These are phyloP conservation scores for Asclepias syriaca DNA, from an alignment of 257 asterid genomes.

Conservation along the genomic window DNA sequence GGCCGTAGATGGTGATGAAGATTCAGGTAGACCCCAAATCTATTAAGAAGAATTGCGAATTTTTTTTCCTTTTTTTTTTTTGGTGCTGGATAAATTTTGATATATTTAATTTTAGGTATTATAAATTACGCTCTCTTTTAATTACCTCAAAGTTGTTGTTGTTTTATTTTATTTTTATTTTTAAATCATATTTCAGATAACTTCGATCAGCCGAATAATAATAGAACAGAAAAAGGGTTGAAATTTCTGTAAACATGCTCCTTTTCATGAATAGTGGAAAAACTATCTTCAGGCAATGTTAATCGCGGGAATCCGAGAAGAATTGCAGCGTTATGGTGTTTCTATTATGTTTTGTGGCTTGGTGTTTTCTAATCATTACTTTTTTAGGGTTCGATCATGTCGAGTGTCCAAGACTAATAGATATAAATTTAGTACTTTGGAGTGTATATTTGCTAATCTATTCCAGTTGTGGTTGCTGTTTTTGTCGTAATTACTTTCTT, in stretches of 20 bases:
- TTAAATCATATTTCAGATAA: too few relatives aligned
- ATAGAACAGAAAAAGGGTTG: not conserved
- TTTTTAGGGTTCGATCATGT: not conserved
- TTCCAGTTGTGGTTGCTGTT: not conserved
- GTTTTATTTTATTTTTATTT: not conserved
- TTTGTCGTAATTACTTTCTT: not conserved
- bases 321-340: not conserved
- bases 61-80: too few relatives aligned
- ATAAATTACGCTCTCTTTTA: not conserved
- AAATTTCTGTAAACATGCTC: not conserved
- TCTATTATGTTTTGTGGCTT: not conserved
- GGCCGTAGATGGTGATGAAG: constrained; percentile 19
- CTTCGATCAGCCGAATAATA: not conserved
- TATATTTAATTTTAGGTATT: not conserved
- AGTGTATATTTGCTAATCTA: not conserved
- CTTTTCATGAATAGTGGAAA: too few relatives aligned
- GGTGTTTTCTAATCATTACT: not conserved
- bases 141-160: not conserved
- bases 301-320: not conserved
- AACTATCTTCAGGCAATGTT: too few relatives aligned
- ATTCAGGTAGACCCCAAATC: constrained; percentile 26
- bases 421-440: not conserved
- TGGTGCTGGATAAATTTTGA: not conserved
- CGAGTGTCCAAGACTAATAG: not conserved
- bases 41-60: too few relatives aligned